Conservation (phyloP, 2,329 filamentous ascomycete species). For the Botrytis galanthina region DNA sequence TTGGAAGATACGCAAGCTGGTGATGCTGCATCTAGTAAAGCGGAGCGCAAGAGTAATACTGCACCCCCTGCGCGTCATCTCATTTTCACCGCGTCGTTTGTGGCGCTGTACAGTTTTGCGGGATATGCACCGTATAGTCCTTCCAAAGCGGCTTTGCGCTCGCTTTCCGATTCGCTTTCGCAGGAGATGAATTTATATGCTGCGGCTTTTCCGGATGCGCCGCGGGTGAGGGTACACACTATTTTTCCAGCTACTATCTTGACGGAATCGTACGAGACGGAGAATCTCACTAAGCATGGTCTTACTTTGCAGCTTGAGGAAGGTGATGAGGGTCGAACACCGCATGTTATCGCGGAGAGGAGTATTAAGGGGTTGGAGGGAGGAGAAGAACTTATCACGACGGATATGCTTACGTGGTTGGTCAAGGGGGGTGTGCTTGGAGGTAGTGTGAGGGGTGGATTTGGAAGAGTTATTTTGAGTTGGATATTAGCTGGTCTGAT, state of each 20-base stretch:
- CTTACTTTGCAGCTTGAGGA: conserved; percentile 76
- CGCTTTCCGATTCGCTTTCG: conserved; percentile 74
- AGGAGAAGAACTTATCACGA: conserved; percentile 71
- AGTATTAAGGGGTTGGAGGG: conserved; percentile 71
- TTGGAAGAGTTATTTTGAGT: not conserved
- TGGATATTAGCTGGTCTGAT: conserved; percentile 7
- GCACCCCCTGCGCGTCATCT: conserved; percentile 55
- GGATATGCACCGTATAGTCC: conserved; percentile 83
- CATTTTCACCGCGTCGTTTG: conserved; percentile 77
- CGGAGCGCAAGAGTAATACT: not conserved
- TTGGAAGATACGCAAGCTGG: conserved; percentile 27
- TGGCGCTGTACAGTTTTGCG: conserved; percentile 70
- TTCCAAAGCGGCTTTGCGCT: conserved; percentile 77
- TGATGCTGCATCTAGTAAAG: not conserved
- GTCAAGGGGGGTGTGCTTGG: conserved; percentile 66
- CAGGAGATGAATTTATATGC: conserved; percentile 86
- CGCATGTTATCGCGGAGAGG: conserved; percentile 69
- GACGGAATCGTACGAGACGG: conserved; percentile 72
- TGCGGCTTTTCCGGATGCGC: conserved; percentile 59
- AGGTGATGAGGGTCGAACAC: conserved; percentile 71
- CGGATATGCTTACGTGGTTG: conserved; percentile 65
- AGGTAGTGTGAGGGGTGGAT: conserved; percentile 45
- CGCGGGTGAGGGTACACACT: not conserved
- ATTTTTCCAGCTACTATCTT: conserved; percentile 66
- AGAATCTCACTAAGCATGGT: conserved; percentile 74